Base-by-base conservation (phyloP, 169 alveolate genomes). In the Cryptosporidium parvum region DNA sequence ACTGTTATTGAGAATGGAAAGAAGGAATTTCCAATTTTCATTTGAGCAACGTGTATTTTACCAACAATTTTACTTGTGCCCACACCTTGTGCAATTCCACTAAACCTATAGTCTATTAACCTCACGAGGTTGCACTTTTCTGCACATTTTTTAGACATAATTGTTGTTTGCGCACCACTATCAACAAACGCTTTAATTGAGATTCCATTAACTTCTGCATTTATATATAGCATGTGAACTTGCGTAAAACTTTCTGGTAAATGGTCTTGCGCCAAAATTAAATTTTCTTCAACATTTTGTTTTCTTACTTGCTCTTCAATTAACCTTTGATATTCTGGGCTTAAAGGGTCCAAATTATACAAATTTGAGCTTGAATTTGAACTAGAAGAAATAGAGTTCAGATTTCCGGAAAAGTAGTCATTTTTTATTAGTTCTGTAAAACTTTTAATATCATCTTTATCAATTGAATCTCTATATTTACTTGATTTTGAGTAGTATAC, bases 101-200 rank as follows among this genome's bases (percentile, higher is more conserved):
- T 93, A 91, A 92, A 97, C 72, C 99, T 94, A 62, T 86, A 94
- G 87, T 98, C 99, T 48, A 96, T 91, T 85, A 97, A 86, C 84
- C 96, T 94, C 91, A 95, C 86, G 45, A 98, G 91, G 73, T 94
- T 94, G 87, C 99, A 96, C 89, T 93, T 92, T 91, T 94, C 97
- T 37, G 99, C 99, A 69, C 97, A 94, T 37, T 92, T 91, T 56
- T 91, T 86, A 37, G 98, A 95, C 97, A 98, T 96, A 45, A 98
- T 96, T 26, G 98, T 96, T 51, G 96, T 92, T 93, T 98, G 98
- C 3, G 99, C 99, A 16, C 99, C 99, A 65, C 98, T 96, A 92
- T 98, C 99, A 16, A 98, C 99, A 67, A 98, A 95, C 16, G 99
- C 99, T 62, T 94, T 93, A 31, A 97, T 87, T 39, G 93, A 95